These are phyloP conservation scores for Inga oerstediana DNA, from an alignment of 306 rosid genomes.

Conservation along the genomic window DNA sequence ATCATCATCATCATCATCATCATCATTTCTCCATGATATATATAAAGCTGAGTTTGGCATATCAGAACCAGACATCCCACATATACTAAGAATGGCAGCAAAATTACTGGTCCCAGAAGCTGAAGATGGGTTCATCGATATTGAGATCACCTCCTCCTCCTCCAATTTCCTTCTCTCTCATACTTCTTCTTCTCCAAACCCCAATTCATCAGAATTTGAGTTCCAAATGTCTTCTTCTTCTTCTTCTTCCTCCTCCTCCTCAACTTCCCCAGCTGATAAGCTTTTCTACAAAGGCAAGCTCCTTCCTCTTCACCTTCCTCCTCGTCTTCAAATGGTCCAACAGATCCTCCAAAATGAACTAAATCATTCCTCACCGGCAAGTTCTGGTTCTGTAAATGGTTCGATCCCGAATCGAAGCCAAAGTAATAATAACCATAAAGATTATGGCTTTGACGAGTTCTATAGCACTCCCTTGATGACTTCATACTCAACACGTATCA, in stretches of 20 bases:
- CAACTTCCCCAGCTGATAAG: constrained; percentile 96
- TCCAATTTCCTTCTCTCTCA: constrained; percentile 44
- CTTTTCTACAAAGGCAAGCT: constrained; percentile 98
- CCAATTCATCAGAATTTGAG: constrained; percentile 76
- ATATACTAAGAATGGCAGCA: constrained; percentile 56
- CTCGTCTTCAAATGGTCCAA: constrained; percentile 23
- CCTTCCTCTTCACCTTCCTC: constrained; percentile 91
- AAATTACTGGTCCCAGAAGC: constrained; percentile 47
- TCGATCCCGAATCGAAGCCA: not conserved
- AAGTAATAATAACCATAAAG: constrained; percentile 34
- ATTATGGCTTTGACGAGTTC: constrained; percentile 56
- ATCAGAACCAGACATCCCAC: not conserved
- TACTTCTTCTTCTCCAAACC: constrained; percentile 33
- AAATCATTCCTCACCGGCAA: constrained; percentile 11
- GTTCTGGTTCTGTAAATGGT: not conserved
- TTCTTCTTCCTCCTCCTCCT: constrained; percentile 32
- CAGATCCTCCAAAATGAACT: constrained; percentile 33
- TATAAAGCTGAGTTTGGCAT: constrained; percentile 36
- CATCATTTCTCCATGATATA: constrained; percentile 45
- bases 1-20: not conserved
- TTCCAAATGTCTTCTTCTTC: constrained; percentile 70
- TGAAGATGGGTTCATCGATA: constrained; percentile 84
- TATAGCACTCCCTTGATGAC: constrained; percentile 69
- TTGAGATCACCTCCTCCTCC: constrained; percentile 76
- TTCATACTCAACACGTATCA: constrained; percentile 28